A percentile compares a stretch with the other conserved stretches of the same genome.
Evolutionary conservation across 1,284 basidiomycete genomes (phyloP).

Genomic region (Heterobasidion occidentale): DNA sequence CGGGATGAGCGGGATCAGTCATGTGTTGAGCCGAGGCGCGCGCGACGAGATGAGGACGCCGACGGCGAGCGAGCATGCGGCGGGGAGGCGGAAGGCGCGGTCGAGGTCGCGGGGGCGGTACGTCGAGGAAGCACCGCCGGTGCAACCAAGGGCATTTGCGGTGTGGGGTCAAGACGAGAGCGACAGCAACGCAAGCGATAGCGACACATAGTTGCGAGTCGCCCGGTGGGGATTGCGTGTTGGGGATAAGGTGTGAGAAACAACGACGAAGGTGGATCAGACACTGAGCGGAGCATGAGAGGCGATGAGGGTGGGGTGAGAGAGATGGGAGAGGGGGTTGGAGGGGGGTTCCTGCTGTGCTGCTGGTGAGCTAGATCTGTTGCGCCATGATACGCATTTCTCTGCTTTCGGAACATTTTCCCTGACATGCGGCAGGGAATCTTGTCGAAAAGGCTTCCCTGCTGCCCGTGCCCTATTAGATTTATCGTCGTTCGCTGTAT

Average conservation of each 20-base stretch:
- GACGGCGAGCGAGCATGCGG: slow-evolving; percentile 27
- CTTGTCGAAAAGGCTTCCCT: no score
- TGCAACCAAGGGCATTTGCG: slow-evolving; percentile 56
- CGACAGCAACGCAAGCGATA: slow-evolving; percentile 74
- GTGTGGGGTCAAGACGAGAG: slow-evolving; percentile 85
- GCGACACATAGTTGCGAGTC: slow-evolving; percentile 28
- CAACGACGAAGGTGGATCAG: no score
- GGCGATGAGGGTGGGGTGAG: background rate
- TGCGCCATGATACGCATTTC: no score
- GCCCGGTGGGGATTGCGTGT: background rate
- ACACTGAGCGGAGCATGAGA: no score
- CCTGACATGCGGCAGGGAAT: no score
- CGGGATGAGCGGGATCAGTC: slow-evolving; percentile 16
- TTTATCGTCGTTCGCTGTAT: no score
- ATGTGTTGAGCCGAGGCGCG: slow-evolving; percentile 27
- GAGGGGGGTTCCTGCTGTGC: no score
- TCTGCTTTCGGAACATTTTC: no score
- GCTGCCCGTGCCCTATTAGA: no score
- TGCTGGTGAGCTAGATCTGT: no score
- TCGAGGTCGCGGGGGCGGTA: slow-evolving; percentile 24
- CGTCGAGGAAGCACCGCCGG: background rate
- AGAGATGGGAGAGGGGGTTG: background rate
- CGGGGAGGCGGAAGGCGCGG: slow-evolving; percentile 21
- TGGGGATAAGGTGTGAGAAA: background rate
- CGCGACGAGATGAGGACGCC: slow-evolving; percentile 59